Evolutionary conservation across 2,329 filamentous ascomycete genomes (phyloP).

Genomic region (Penicillium expansum): DNA sequence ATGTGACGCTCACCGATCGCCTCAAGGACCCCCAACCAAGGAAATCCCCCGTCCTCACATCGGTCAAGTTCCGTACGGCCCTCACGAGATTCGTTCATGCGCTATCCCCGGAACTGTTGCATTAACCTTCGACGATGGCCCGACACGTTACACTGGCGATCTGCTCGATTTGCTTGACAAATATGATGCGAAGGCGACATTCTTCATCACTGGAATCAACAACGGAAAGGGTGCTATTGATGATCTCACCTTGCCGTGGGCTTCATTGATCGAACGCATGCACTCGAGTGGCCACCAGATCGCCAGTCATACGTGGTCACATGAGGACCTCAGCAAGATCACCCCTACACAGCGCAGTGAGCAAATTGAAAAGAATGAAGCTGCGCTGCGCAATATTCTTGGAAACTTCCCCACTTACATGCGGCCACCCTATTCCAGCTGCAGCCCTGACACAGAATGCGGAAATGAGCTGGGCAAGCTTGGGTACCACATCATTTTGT

Average conservation of each 20-base stretch:
- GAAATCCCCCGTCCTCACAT: constrained; percentile 36
- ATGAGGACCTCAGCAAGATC: constrained; percentile 47
- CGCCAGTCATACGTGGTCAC: constrained; percentile 54
- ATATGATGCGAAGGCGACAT: constrained; percentile 64
- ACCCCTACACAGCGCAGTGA: constrained; percentile 35
- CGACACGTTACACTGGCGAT: constrained; percentile 59
- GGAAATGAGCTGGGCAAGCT: constrained; percentile 44
- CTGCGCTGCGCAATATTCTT: constrained; percentile 48
- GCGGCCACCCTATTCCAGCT: constrained; percentile 51
- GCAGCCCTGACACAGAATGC: constrained; percentile 37
- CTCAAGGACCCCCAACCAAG: constrained; percentile 36
- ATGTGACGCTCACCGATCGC: constrained; percentile 38
- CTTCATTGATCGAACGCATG: constrained; percentile 43
- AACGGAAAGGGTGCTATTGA: constrained; percentile 48
- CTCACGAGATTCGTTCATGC: constrained; percentile 39
- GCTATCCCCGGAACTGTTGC: constrained; percentile 58
- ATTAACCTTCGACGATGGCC: constrained; percentile 67
- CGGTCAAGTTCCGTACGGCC: constrained; percentile 39
- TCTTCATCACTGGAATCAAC: constrained; percentile 59
- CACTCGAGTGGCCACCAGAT: constrained; percentile 49
- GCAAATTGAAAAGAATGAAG: constrained; percentile 50
- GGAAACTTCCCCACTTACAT: constrained; percentile 54
- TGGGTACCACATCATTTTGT: constrained; percentile 51
- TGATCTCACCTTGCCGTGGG: constrained; percentile 40
- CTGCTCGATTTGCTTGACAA: constrained; percentile 60